Percentiles rank a stretch among this genome's conserved stretches.
phyloP scores from a whole-genome alignment of 768 basidiomycete genomes.

The Phlebiopsis flavidoalba region DNA sequence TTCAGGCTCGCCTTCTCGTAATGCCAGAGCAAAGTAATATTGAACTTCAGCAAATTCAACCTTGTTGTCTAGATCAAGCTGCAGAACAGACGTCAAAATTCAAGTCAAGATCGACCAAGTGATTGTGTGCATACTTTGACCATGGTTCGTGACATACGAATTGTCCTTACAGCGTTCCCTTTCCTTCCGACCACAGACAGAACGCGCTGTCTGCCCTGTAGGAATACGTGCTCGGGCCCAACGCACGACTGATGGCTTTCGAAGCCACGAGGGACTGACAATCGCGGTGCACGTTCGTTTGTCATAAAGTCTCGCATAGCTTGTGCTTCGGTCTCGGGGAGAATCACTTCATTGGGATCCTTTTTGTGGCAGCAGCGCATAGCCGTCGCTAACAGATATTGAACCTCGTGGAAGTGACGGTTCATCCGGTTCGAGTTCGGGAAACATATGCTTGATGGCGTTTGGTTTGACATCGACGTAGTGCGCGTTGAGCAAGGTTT shows the following conservation, averaged over 20 bases:
- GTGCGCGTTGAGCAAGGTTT: constrained; percentile 20
- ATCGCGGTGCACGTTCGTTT: not conserved
- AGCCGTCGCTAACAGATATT: constrained; percentile 19
- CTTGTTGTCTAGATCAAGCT: not conserved
- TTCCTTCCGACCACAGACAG: constrained; percentile 27
- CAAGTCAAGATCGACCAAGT: not conserved
- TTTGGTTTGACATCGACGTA: constrained; percentile 20
- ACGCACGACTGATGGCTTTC: constrained; percentile 3
- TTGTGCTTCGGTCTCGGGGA: not conserved
- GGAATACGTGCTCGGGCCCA: constrained; percentile 33
- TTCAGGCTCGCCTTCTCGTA: not conserved
- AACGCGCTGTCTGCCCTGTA: constrained; percentile 33
- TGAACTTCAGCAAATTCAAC: constrained; percentile 5
- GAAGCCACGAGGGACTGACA: not conserved
- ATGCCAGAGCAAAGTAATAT: constrained; percentile 5
- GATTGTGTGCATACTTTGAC: constrained; percentile 25
- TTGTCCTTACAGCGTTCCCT: constrained; percentile 12
- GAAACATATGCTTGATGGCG: constrained; percentile 20
- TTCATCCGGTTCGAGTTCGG: constrained; percentile 11
- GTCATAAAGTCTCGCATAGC: not conserved
- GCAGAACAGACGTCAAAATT: not conserved
- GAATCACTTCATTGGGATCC: not conserved
- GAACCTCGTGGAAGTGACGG: not conserved
- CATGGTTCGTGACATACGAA: constrained; percentile 26
- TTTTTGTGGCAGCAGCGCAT: constrained; percentile 22